Evolutionary conservation across 2,329 filamentous ascomycete species (phyloP), one percentile per base, ranked within the genome.

Genomic region (Nemania bipapillata): DNA sequence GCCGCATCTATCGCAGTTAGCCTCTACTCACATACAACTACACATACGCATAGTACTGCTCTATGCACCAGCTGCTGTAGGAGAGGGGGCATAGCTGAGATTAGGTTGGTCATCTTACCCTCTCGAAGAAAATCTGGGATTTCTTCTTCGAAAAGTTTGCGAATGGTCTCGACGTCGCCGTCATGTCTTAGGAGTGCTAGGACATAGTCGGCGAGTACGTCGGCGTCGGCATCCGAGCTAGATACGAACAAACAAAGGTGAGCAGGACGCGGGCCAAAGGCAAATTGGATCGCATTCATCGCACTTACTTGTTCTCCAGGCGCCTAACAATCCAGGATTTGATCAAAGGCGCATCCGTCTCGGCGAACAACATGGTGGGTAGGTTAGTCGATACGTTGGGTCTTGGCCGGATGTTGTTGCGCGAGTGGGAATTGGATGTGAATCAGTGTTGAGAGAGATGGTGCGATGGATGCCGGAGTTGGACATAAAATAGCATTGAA

Each of bases 161-260:
- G 87, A 62, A 94, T 89, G 22, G 87, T 84, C n/a, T 85, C 84
- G 47, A 86, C 82, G 58, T 88, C 84, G 69, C 90, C 90, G 72
- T 93, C 91, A 69, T 91, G 89, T 63, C 88, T 87, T 53, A 95
- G 82, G 22, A 96, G 86, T 6, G 91, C 92, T 69, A 94, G 85
- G n/a, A 95, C 90, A 77, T 94, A 96, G 74, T 96, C 92, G 54
- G 92, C 92, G 2, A 96, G 88, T 4, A 95, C 91, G 75, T 94
- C 92, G 35, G 90, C 87, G 77, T 96, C 92, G 58, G 91, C 92
- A 75, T 94, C 92, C 30, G 91, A 92, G 61, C 91, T 93, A 70
- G 30, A 55, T n/a, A 66, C 56, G 28, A 61, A 35, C 22, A 58
- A n/a, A 53, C 24, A 64, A 22, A 54, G 50, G 65, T 67, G 26